phyloP scores from a whole-genome alignment of 1,284 basidiomycete species.

The Inonotus obliquus region DNA sequence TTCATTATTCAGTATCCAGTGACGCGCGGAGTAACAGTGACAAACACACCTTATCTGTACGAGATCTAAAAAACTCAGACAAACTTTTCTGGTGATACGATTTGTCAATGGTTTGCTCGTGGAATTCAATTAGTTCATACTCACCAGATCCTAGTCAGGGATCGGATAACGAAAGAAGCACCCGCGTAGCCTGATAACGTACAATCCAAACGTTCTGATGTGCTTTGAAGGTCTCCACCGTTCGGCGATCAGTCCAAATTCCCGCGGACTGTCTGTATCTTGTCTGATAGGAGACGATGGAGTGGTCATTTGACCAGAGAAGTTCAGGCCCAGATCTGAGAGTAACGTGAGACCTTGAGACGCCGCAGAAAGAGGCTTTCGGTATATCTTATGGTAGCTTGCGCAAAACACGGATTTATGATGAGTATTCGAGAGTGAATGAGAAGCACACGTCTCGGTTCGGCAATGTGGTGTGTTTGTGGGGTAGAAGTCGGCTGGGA shows the following conservation, averaged over 20 bases:
- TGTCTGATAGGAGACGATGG: neutral
- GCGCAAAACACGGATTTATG: neutral
- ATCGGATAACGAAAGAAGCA: neutral
- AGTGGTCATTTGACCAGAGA: neutral
- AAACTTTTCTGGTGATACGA: too few species aligned
- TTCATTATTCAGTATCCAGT: too few species aligned
- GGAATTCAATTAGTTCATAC: too few species aligned
- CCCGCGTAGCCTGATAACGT: neutral
- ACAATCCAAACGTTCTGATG: neutral
- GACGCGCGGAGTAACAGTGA: too few species aligned
- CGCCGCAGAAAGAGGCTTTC: neutral
- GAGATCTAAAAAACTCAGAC: too few species aligned
- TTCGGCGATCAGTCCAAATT: neutral
- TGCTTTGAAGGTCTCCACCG: neutral
- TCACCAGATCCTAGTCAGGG: neutral
- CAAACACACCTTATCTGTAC: too few species aligned
- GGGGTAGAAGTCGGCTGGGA: neutral
- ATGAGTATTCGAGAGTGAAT: neutral
- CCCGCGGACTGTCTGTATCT: neutral
- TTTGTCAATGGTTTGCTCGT: too few species aligned
- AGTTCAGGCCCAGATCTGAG: neutral
- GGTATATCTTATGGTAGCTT: neutral
- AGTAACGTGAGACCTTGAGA: neutral
- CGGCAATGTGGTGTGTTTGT: constrained; percentile 1
- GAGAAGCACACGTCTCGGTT: neutral